Percentiles rank a stretch among this genome's conserved stretches.
Evolutionary conservation across 1,284 basidiomycete species (phyloP).

Genomic region (Pseudozyma pruni): DNA sequence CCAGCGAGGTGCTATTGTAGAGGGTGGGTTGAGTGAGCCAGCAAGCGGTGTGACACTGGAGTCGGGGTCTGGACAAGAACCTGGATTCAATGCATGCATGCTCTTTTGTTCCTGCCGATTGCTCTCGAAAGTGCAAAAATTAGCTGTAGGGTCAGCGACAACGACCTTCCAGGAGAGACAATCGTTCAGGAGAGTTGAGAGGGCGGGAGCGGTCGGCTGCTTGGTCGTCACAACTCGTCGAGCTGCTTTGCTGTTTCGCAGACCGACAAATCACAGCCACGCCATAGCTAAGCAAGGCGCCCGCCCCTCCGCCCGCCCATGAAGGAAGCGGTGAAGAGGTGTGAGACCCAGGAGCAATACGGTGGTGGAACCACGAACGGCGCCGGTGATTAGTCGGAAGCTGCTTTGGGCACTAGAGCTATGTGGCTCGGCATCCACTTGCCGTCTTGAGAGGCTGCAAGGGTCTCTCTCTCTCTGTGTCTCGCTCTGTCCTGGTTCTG

Average conservation of each 20-base stretch:
- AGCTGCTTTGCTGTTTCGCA: too few relatives aligned
- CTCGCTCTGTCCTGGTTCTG: too few relatives aligned
- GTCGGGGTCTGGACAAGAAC: constrained; percentile 18
- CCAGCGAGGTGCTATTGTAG: too few relatives aligned
- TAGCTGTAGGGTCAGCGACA: constrained; percentile 29
- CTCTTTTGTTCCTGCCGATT: too few relatives aligned
- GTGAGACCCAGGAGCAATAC: constrained; percentile 13
- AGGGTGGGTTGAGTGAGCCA: too few relatives aligned
- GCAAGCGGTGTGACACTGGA: too few relatives aligned
- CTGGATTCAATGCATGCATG: constrained; percentile 11
- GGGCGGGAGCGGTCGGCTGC: too few relatives aligned
- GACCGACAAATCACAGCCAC: constrained; percentile 37
- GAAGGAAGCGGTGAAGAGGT: too few relatives aligned
- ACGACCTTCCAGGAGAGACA: background rate
- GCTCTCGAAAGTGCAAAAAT: constrained; percentile 14
- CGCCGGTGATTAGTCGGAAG: constrained; percentile 19
- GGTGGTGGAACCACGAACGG: background rate
- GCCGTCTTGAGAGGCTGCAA: background rate
- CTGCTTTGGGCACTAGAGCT: background rate
- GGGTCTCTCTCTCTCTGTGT: too few relatives aligned
- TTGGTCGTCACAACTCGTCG: too few relatives aligned
- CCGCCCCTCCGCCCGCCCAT: too few relatives aligned
- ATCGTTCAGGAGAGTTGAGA: too few relatives aligned
- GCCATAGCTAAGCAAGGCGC: constrained; percentile 1
- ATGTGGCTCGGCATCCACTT: constrained; percentile 12